Conservation (phyloP, 1,284 basidiomycete genomes). For the Cutaneotrichosporon cutaneum region DNA sequence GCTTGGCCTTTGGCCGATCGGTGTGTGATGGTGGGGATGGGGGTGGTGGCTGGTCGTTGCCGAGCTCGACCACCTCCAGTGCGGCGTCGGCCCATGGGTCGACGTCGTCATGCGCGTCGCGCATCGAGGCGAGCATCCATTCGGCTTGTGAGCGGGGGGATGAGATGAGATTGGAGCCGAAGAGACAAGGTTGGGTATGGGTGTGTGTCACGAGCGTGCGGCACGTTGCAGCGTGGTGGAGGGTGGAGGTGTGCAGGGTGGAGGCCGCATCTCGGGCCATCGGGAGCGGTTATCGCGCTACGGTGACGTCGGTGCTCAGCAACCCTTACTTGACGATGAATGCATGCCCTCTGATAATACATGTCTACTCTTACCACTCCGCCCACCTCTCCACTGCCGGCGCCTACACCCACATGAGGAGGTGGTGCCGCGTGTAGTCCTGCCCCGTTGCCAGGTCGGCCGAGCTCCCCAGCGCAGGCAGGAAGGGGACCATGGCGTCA, state of each 20-base stretch:
- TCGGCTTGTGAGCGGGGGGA: neutral
- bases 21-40: constrained; percentile 1
- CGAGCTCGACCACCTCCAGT: neutral
- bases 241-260: neutral
- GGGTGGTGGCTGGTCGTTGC: neutral
- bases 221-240: neutral
- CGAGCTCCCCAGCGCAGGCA: constrained; percentile 81
- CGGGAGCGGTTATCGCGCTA: neutral
- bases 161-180: neutral
- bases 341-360: constrained; percentile 6
- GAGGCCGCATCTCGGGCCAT: neutral
- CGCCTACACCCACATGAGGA: constrained; percentile 59
- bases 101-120: constrained; percentile 3
- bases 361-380: neutral
- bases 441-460: constrained; percentile 74
- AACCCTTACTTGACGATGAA: neutral
- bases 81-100: constrained; percentile 10
- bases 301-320: neutral
- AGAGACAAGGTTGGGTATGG: neutral
- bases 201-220: neutral
- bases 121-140: neutral
- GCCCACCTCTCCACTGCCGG: neutral
- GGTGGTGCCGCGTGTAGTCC: constrained; percentile 76
- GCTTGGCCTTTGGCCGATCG: neutral
- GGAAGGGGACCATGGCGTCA: constrained; percentile 91